phyloP scores from a whole-genome alignment of 306 rosid species.

The Acacia melanoxylon region DNA sequence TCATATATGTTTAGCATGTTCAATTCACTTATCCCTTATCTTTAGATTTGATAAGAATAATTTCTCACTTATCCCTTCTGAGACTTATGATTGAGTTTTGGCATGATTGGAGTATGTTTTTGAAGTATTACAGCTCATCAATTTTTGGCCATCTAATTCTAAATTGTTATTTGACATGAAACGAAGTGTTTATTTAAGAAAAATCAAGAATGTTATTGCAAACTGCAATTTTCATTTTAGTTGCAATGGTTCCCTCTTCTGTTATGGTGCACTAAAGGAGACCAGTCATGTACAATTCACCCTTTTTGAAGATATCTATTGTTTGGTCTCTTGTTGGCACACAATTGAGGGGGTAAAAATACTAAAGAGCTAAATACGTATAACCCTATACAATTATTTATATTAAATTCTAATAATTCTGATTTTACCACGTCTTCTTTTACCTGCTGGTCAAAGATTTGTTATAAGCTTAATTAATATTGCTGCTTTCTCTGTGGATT shows the following conservation, averaged over 20 bases:
- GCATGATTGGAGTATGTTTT: background rate
- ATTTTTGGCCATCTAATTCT: background rate
- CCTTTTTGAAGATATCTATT: background rate
- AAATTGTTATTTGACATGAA: background rate
- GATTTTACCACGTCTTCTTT: conserved; percentile 1
- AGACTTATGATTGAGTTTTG: background rate
- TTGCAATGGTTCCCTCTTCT: conserved; percentile 4
- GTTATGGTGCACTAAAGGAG: background rate
- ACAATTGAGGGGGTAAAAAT: background rate
- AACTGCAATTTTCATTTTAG: background rate
- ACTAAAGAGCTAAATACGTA: background rate
- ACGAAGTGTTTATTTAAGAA: background rate
- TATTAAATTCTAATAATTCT: background rate
- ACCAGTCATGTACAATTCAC: too few relatives aligned
- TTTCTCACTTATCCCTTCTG: too few relatives aligned
- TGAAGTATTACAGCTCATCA: background rate
- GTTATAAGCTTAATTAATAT: background rate
- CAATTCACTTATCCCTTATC: too few relatives aligned
- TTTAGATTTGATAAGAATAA: too few relatives aligned
- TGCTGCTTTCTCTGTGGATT: conserved; percentile 26
- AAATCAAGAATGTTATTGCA: conserved; percentile 13
- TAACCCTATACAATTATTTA: background rate
- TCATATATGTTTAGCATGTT: too few relatives aligned
- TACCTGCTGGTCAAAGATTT: conserved; percentile 30
- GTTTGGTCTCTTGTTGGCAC: background rate